Base-by-base conservation (phyloP, 2,329 filamentous ascomycete genomes). In the Colletotrichum theobromicola region DNA sequence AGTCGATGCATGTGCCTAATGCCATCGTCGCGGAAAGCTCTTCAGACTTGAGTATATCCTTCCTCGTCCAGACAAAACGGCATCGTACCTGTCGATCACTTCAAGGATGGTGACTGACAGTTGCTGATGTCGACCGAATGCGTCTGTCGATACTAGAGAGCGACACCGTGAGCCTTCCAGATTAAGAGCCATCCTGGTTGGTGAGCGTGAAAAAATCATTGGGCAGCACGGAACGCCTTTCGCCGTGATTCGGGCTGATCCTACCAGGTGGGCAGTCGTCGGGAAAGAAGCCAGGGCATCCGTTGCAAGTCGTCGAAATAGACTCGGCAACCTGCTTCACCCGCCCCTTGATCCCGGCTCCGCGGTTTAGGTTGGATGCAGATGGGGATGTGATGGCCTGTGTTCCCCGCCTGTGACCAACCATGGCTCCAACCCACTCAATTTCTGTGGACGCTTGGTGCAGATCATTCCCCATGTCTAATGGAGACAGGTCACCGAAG, bases 301-400 rank as follows among this genome's bases (percentile, higher is more conserved):
- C 57, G 65, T 70, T 72, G 60, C 63, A 68, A 75, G 72, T 75
- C 75, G 75, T 76, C 64, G 37, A 75, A 76, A 75, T 76, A 76
- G 64, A 58, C 67, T 76, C 72, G 72, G 64, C 58, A 64, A 62
- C 6, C 37, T 69, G 67, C 75, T 35, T 68, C 28, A 26, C 55
- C 70, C 67, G 64, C 63, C 67, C 67, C 72, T 67, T 75, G 67
- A 76, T 72, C 75, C 75, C 67, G 58, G 75, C 72, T 60, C 72
- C 72, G 35, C 67, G 72, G 58, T 75, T 76, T 76, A 42, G 72
- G 75, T 76, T 75, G 67, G 61, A 58, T 75, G 75, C 75, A 76
- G 72, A 68, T 63, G 65, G 67, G 42, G 34, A 63, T 50, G 37
- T 26, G 68, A 62, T 57, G 46, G 30, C 50, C 46, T 57, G 53